Evolutionary conservation across 345 rosid genomes (phyloP), one percentile per base, ranked within the genome.

Genomic region (Physaria fendleri): DNA sequence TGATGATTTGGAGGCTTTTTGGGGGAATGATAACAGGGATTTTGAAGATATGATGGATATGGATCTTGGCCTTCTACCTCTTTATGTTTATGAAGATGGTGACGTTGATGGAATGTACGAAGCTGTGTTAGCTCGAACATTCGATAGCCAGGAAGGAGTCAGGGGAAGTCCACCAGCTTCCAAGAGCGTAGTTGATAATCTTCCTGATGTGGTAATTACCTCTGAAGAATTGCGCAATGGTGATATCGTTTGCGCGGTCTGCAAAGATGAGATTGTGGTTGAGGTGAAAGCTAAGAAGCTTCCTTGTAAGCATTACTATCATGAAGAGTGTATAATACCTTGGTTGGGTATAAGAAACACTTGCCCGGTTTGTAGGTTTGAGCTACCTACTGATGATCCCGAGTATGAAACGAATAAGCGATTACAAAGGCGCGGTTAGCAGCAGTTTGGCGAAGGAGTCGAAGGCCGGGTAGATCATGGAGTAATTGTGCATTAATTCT

Each of bases 331-430:
- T 73, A 92, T 92, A 37, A 14, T 82, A 17, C 91, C 88, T 5
- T 92, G 98, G 98, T 78, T 92, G 25, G 66, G 70, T 39, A 83
- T 88, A n/a, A 80, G 93, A 78, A 92, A 86, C 56, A 84, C 98
- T 7, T 92, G 98, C 40, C 98, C 96, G 13, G 89, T 92, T 59
- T 92, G 96, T 71, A 80, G 96, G 25, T 74, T 72, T 59, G 96
- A 92, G 78, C 68, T 92, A 68, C 95, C 91, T 54, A 86, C 98
- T 1, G 95, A 86, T 67, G 86, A 85, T 71, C 71, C 71, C 55
- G 89, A 83, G 13, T 80, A 81, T 42, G 98, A 88, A 66, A 74
- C 77, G 78, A 72, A 67, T 61, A 80, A 73, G 76, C 68, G 32
- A 40, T 62, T 32, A 29, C 62, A 79, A 59, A 69, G 63, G 42